phyloP scores from a whole-genome alignment of 1,284 basidiomycete species.

The Uromyces viciae-fabae region DNA sequence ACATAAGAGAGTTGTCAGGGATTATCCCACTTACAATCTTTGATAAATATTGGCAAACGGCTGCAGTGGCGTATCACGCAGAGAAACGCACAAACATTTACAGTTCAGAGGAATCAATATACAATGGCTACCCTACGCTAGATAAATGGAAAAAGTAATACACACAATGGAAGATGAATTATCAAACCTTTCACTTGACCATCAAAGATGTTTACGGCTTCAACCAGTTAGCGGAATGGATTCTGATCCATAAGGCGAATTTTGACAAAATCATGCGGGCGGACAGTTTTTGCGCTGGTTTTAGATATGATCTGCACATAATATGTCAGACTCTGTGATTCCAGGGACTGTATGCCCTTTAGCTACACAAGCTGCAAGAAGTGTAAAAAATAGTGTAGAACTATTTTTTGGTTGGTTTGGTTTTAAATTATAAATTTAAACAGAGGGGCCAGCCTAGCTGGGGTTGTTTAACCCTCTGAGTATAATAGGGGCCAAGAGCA shows the following conservation, averaged over 20 bases:
- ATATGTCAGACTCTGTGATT: too few relatives aligned
- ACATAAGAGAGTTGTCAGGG: not conserved
- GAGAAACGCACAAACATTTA: too few relatives aligned
- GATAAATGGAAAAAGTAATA: not conserved
- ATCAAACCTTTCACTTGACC: not conserved
- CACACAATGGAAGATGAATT: not conserved
- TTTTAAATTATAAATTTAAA: too few relatives aligned
- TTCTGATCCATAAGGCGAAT: not conserved
- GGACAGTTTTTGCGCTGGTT: not conserved
- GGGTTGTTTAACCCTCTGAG: too few relatives aligned
- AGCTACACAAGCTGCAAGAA: too few relatives aligned
- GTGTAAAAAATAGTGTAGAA: too few relatives aligned
- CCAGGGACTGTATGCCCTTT: too few relatives aligned
- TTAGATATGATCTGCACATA: not conserved
- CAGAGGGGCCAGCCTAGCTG: too few relatives aligned
- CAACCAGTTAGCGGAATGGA: not conserved
- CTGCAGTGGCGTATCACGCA: not conserved
- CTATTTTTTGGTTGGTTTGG: too few relatives aligned
- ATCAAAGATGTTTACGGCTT: not conserved
- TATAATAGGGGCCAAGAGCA: too few relatives aligned
- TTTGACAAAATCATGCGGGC: not conserved
- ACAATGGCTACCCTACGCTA: not conserved
- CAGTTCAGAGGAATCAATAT: too few relatives aligned
- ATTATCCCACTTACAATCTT: not conserved
- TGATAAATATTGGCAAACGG: not conserved